Percentiles rank a stretch among this genome's conserved stretches.
phyloP scores from a whole-genome alignment of 2,329 filamentous ascomycete genomes.

The Fusarium begoniae region DNA sequence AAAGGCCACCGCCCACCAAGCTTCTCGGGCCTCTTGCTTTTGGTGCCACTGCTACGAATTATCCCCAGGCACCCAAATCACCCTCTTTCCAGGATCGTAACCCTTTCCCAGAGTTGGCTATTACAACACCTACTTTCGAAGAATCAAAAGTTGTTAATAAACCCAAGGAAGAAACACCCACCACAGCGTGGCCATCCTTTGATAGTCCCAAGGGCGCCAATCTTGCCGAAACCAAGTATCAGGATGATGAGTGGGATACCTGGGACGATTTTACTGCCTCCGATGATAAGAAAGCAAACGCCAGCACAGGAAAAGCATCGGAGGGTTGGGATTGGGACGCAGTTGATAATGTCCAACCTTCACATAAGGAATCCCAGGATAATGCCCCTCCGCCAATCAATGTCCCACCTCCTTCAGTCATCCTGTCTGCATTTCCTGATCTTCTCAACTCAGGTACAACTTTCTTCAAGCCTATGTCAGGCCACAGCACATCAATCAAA shows the following conservation, averaged over 20 bases:
- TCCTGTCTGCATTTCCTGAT: conserved; percentile 79
- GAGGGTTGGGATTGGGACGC: conserved; percentile 62
- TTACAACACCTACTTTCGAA: conserved; percentile 54
- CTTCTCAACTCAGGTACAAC: conserved; percentile 73
- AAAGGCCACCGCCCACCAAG: conserved; percentile 44
- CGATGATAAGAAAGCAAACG: conserved; percentile 28
- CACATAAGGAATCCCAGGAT: conserved; percentile 29
- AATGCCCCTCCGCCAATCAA: conserved; percentile 76
- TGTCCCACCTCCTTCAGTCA: conserved; percentile 85
- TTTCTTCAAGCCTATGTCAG: conserved; percentile 72
- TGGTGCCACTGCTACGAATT: conserved; percentile 42
- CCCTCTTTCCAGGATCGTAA: conserved; percentile 64
- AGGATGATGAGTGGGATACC: conserved; percentile 60
- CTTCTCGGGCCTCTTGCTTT: conserved; percentile 46
- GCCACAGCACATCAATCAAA: conserved; percentile 65
- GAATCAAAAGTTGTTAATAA: conserved; percentile 48
- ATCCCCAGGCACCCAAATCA: conserved; percentile 60
- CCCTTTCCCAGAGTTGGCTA: conserved; percentile 59
- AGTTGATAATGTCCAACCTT: conserved; percentile 46
- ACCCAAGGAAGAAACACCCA: conserved; percentile 50
- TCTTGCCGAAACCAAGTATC: conserved; percentile 27
- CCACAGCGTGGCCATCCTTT: conserved; percentile 58
- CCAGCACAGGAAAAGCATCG: conserved; percentile 24
- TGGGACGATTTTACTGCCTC: conserved; percentile 56
- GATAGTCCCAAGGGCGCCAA: conserved; percentile 33